Evolutionary conservation across 2,329 filamentous ascomycete genomes (phyloP), one percentile per base, ranked within the genome.

Genomic region (Phialophora expanda): DNA sequence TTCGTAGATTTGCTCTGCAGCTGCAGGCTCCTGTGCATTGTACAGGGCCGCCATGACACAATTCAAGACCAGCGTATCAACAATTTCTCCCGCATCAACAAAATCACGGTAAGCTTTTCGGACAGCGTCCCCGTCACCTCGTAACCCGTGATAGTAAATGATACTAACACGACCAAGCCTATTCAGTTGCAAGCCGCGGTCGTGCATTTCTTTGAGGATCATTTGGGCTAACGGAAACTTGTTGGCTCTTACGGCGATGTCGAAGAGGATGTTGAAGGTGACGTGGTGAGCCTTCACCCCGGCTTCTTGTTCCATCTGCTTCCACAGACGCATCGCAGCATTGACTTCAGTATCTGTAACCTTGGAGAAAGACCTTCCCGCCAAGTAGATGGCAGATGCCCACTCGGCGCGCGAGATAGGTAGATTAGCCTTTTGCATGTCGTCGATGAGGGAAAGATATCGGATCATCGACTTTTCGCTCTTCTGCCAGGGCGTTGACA

Each of bases 251-350:
- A 92, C 87, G 0, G 95, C 92, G 11, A 92, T 86, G 74, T 97
- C 91, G 72, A 97, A 97, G 12, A 99, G 84, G 55, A 97, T 90
- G 75, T 95, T 97, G 78, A 99, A 96, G 0, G 94, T 96, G n/a
- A 93, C 89, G 56, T 87, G 84, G 71, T 90, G 90, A 41, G 86
- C 89, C 70, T 80, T 79, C 14, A 92, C 77, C 0, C 86, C 84
- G 1, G 88, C 88, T 4, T 87, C 80, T 55, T 86, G 83, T 77
- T 99, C 95, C 93, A 98, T 98, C 73, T 95, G 88, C 70, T 86
- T 88, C 93, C 94, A 99, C 26, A 96, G 78, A 56, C 87, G 85
- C 54, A 99, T 81, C 0, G 91, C 89, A 4, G 87, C 84, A 76
- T 91, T 82, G 51, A 91, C 77, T 75, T 93, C 85, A 48, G 84